Base-by-base conservation (phyloP, 306 rosid genomes). In the Begonia fuchsioides region DNA sequence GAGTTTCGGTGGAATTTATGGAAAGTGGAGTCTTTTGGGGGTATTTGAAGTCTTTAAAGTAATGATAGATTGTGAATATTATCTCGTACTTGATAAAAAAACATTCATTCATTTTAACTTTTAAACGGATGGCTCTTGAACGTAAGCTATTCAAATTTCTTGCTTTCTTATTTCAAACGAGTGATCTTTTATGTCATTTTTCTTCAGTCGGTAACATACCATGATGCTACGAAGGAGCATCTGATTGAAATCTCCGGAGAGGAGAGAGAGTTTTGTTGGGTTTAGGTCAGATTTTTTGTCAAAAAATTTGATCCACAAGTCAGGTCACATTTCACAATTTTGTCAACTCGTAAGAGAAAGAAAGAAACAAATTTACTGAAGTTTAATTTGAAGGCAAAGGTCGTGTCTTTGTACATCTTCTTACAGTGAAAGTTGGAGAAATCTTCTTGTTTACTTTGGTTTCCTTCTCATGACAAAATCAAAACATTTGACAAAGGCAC, bases 181-280 rank as follows among this genome's bases (percentile, higher is more conserved):
- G 49, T 63, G 11, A 20, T 65, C 50, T 32, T 44, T 45, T 38
- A 55, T 59, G 26, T 50, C 50, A 65, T 65, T 4, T 26, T 26
- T 54, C 64, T 58, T 48, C 61, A 92, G 98, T 85, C 67, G 98
- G 98, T 59, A 92, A 85, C 61, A 92, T 92, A 64, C 98, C 96
- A 92, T 52, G 98, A 85, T 77, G 98, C 96, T 47, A 71, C 98
- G 11, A 96, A 92, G 77, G 98, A 92, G 52, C 98, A 82, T 87
- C 94, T 92, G 41, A 60, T 75, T 50, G 98, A 92, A 79, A 92
- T 85, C 58, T 92, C 96, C 75, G 85, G 73, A 76, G 98, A 92
- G 77, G 96, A n/a, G n/a, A n/a, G n/a, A n/a, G n/a, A n/a, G n/a
- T n/a, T n/a, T n/a, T n/a, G n/a, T n/a, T n/a, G n/a, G n/a, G n/a